Evolutionary conservation across 2,329 filamentous ascomycete genomes (phyloP).

Genomic region (Lithohypha guttulata): DNA sequence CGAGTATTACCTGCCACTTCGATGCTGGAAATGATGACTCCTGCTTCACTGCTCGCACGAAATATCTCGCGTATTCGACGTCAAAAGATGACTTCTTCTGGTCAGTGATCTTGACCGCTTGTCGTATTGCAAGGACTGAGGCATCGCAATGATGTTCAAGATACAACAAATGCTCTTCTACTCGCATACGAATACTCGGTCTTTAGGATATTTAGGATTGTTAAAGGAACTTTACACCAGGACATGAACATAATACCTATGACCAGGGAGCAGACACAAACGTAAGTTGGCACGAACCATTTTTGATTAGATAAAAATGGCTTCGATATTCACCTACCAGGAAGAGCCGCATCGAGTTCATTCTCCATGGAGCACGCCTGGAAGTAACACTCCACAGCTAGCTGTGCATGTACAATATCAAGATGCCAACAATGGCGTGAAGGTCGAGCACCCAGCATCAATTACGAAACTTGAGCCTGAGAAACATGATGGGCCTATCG

Average conservation of each 20-base stretch:
- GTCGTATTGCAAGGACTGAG: background rate
- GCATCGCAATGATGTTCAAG: slow-evolving; percentile 33
- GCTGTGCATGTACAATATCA: slow-evolving; percentile 18
- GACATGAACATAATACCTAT: slow-evolving; percentile 11
- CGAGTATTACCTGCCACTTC: background rate
- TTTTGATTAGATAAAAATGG: slow-evolving; percentile 44
- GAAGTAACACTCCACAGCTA: slow-evolving; percentile 31
- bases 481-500: slow-evolving; percentile 84
- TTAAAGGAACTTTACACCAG: slow-evolving; percentile 8
- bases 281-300: background rate
- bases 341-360: slow-evolving; percentile 76
- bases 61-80: too few relatives aligned
- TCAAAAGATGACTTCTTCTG: slow-evolving; percentile 4
- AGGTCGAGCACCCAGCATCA: slow-evolving; percentile 34
- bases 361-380: slow-evolving; percentile 72
- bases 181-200: slow-evolving; percentile 40
- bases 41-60: too few relatives aligned
- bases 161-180: slow-evolving; percentile 38
- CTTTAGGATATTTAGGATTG: slow-evolving; percentile 26
- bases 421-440: slow-evolving; percentile 28
- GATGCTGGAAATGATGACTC: background rate
- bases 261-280: slow-evolving; percentile 6
- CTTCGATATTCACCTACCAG: slow-evolving; percentile 93
- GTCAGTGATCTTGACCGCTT: background rate
- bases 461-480: slow-evolving; percentile 76